Evolutionary conservation across 139 green algal species (phyloP), one percentile per base, ranked within the genome.

Genomic region (Chlorella sp.): DNA sequence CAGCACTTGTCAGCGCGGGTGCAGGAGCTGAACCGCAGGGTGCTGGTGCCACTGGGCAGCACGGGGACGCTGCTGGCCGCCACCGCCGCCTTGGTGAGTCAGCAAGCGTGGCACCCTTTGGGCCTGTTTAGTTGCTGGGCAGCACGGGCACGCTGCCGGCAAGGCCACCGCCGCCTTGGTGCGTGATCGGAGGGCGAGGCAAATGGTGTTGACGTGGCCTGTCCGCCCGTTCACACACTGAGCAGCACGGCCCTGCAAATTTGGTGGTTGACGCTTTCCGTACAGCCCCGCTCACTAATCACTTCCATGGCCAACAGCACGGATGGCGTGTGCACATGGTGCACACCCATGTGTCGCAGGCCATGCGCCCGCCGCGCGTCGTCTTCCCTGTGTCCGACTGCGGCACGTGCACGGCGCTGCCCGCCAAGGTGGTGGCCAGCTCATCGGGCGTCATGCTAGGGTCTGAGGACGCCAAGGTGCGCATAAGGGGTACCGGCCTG

Each of bases 331-430:
- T n/a, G n/a, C n/a, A n/a, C n/a, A n/a, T n/a, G n/a, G n/a, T n/a
- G n/a, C n/a, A n/a, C n/a, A n/a, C n/a, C n/a, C n/a, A n/a, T n/a
- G n/a, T n/a, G n/a, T n/a, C 36, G 35, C 35, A 71, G 65, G 74
- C 77, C 2, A 74, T 86, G 77, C 74, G 74, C 1, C 77, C 77
- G 32, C 81, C 81, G 20, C 64, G 50, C 2, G 1, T 72, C 30
- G 72, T 73, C 14, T 86, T 75, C 72, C 81, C 81, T 2, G 77
- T 86, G 27, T 30, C 32, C 0, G 74, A 83, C 42, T 35, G 78
- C 29, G 74, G 78, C 31, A 59, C 49, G 2, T 79, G 50, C n/a
- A 30, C 73, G 0, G 80, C 80, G 2, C 32, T 81, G 62, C 49
- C 67, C 29, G 35, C 73, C 0, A 55, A 66, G 35, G 30, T 29